phyloP scores from a whole-genome alignment of 768 basidiomycete genomes.

The Punctularia strigosozonata region DNA sequence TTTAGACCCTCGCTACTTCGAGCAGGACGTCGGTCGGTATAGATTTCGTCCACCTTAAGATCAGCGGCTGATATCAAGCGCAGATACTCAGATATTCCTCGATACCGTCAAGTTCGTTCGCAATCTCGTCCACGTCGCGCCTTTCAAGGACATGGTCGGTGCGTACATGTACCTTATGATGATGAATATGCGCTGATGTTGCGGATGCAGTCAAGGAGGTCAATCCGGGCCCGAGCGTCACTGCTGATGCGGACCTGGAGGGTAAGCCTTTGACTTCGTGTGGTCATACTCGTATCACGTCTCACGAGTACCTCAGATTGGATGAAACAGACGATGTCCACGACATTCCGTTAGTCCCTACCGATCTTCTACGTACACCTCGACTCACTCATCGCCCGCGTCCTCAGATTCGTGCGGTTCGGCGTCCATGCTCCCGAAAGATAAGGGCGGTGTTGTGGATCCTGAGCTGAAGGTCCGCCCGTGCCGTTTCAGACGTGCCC shows the following conservation, averaged over 20 bases:
- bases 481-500: slow-evolving; percentile 7
- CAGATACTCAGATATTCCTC: slow-evolving; percentile 13
- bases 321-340: not conserved
- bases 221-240: slow-evolving; percentile 16
- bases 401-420: slow-evolving; percentile 22
- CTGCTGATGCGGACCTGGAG: slow-evolving; percentile 16
- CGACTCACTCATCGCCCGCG: not conserved
- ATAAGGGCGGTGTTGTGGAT: slow-evolving; percentile 28
- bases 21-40: slow-evolving; percentile 15
- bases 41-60: not conserved
- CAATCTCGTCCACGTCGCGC: slow-evolving; percentile 9
- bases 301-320: not conserved
- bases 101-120: slow-evolving; percentile 14
- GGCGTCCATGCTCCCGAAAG: slow-evolving; percentile 27
- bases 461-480: slow-evolving; percentile 18
- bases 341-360: not conserved
- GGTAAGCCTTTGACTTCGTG: slow-evolving; percentile 1
- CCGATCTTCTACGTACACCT: not conserved
- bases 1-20: slow-evolving; percentile 20
- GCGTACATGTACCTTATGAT: not conserved
- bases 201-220: slow-evolving; percentile 11
- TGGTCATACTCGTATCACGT: not conserved
- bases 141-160: slow-evolving; percentile 10
- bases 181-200: not conserved
- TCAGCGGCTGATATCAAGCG: not conserved